Conservation (phyloP, 176 grass and related monocot species). For the Rhipidocladum racemiflorum region DNA sequence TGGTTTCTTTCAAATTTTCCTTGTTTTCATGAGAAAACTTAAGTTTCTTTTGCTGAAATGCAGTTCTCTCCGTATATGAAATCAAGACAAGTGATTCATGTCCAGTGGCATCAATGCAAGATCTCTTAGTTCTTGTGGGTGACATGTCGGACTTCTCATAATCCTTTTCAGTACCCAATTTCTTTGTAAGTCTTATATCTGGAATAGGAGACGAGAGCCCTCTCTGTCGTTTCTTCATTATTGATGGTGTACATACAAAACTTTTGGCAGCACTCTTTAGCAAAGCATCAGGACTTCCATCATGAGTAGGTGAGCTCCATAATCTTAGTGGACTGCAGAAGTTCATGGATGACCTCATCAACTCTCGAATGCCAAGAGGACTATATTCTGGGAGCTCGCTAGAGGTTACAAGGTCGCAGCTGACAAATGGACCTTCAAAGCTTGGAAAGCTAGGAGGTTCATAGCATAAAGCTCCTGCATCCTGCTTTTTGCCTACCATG, state of each 20-base stretch:
- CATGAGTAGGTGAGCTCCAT: conserved; percentile 55
- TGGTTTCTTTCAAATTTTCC: conserved; percentile 32
- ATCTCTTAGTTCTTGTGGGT: conserved; percentile 34
- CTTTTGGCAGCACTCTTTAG: conserved; percentile 75
- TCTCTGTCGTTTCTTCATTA: conserved; percentile 76
- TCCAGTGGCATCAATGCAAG: conserved; percentile 12
- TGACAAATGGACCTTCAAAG: conserved; percentile 82
- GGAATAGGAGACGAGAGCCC: conserved; percentile 53
- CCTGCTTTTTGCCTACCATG: conserved; percentile 2
- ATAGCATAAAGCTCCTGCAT: conserved; percentile 63
- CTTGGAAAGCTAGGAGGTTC: conserved; percentile 73
- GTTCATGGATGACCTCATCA: conserved; percentile 68
- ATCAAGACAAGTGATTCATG: conserved; percentile 30
- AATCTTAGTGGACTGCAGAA: conserved; percentile 56
- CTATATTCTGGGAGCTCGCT: conserved; percentile 81
- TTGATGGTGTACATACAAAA: conserved; percentile 62
- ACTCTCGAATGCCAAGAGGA: conserved; percentile 80
- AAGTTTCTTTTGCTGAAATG: conserved; percentile 25
- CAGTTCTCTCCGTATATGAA: neutral
- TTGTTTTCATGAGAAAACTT: conserved; percentile 33
- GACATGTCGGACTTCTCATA: conserved; percentile 11
- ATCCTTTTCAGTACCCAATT: conserved; percentile 24
- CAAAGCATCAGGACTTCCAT: conserved; percentile 59
- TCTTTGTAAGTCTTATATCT: conserved; percentile 48
- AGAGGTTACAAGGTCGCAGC: conserved; percentile 68